These are phyloP conservation scores for Colletotrichum euphorbiae DNA, from an alignment of 2,329 filamentous ascomycete genomes.

Conservation along the genomic window DNA sequence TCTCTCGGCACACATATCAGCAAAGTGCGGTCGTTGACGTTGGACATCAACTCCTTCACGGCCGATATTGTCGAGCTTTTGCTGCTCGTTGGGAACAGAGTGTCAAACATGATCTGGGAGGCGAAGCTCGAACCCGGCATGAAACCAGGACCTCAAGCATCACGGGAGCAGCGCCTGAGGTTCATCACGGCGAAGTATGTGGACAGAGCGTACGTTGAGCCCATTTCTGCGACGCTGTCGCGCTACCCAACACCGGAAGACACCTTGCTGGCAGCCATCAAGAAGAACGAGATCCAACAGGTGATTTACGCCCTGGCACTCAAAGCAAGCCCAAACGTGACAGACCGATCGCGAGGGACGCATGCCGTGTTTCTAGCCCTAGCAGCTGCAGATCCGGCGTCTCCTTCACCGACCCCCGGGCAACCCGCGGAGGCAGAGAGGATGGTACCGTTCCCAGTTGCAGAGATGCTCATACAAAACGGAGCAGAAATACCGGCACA, in stretches of 20 bases:
- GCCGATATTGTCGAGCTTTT: slow-evolving; percentile 96
- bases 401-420: slow-evolving; percentile 66
- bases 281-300: slow-evolving; percentile 94
- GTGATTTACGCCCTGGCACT: slow-evolving; percentile 92
- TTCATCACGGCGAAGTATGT: slow-evolving; percentile 98
- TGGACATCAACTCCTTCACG: slow-evolving; percentile 96
- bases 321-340: slow-evolving; percentile 85
- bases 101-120: slow-evolving; percentile 98
- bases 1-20: slow-evolving; percentile 97
- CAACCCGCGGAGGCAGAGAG: slow-evolving; percentile 60
- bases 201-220: slow-evolving; percentile 83
- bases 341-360: slow-evolving; percentile 87
- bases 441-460: slow-evolving; percentile 82
- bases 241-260: slow-evolving; percentile 86
- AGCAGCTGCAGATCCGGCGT: slow-evolving; percentile 89
- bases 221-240: slow-evolving; percentile 79
- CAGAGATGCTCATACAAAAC: slow-evolving; percentile 92
- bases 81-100: slow-evolving; percentile 89
- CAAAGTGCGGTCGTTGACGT: slow-evolving; percentile 93
- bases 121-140: slow-evolving; percentile 78
- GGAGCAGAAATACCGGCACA: slow-evolving; percentile 85
- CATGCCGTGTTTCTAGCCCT: slow-evolving; percentile 92
- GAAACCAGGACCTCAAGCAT: slow-evolving; percentile 83
- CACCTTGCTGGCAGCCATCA: slow-evolving; percentile 89
- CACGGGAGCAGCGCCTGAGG: slow-evolving; percentile 87